phyloP scores from a whole-genome alignment of 805 yeast genomes.

The Zygotorulaspora chibaensis region DNA sequence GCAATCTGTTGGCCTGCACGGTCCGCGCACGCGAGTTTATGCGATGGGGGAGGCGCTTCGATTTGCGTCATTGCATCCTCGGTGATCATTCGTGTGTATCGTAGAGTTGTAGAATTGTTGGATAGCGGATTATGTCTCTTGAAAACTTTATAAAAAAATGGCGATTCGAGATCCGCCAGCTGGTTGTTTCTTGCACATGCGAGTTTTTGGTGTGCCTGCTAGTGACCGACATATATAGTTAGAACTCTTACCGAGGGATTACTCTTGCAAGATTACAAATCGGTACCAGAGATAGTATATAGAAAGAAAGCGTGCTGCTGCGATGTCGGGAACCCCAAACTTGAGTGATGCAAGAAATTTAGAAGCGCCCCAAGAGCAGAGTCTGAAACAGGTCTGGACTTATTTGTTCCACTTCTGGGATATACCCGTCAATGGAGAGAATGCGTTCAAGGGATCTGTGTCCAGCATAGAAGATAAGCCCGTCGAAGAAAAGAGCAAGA shows the following conservation, averaged over 20 bases:
- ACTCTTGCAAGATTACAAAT: neutral
- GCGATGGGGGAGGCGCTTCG: no score
- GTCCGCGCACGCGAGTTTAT: no score
- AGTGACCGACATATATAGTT: neutral
- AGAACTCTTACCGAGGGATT: neutral
- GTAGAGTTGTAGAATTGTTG: neutral
- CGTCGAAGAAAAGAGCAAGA: slow-evolving; percentile 10
- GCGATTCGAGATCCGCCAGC: neutral
- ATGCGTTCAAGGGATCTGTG: slow-evolving; percentile 16
- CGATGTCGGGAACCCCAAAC: neutral
- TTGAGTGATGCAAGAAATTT: slow-evolving; percentile 40
- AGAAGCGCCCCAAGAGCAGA: slow-evolving; percentile 54
- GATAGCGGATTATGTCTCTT: neutral
- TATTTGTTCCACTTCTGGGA: slow-evolving; percentile 59
- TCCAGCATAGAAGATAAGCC: neutral
- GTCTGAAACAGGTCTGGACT: slow-evolving; percentile 69
- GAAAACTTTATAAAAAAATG: neutral
- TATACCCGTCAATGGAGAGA: slow-evolving; percentile 35
- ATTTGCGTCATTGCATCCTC: no score
- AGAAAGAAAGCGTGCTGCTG: no score
- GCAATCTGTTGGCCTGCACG: no score
- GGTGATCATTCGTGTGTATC: neutral
- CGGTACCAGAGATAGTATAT: neutral
- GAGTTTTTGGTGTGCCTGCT: neutral
- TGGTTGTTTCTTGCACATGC: neutral